Evolutionary conservation across 2,329 filamentous ascomycete species (phyloP).

Genomic region (Zasmidium angulare): DNA sequence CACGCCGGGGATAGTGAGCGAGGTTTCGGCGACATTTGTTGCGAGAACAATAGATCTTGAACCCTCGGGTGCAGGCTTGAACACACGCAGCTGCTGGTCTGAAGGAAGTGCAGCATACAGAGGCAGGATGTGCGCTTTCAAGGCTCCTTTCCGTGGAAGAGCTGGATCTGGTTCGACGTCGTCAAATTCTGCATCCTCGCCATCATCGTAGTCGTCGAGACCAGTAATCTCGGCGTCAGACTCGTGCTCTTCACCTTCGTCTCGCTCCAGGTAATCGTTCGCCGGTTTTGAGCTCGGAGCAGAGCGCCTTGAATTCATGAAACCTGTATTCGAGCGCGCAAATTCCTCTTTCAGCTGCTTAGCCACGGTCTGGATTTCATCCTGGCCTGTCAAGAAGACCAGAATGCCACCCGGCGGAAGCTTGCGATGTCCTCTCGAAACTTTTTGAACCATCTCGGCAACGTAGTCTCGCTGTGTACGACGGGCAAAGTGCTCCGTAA

Average conservation of each 20-base stretch:
- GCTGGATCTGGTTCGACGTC: slow-evolving; percentile 52
- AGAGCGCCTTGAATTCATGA: slow-evolving; percentile 12
- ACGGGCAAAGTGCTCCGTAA: slow-evolving; percentile 84
- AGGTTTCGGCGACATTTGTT: slow-evolving; percentile 96
- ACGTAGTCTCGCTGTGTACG: slow-evolving; percentile 84
- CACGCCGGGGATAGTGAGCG: slow-evolving; percentile 92
- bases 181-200: slow-evolving; percentile 41
- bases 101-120: slow-evolving; percentile 91
- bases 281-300: background rate
- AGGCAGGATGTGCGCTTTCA: slow-evolving; percentile 84
- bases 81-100: slow-evolving; percentile 85
- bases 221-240: slow-evolving; percentile 63
- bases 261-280: slow-evolving; percentile 34
- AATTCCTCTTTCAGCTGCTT: slow-evolving; percentile 73
- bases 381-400: slow-evolving; percentile 90
- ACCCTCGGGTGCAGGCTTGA: slow-evolving; percentile 75
- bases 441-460: slow-evolving; percentile 84
- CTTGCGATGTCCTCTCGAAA: slow-evolving; percentile 83
- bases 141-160: slow-evolving; percentile 49
- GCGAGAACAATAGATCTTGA: slow-evolving; percentile 84
- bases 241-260: slow-evolving; percentile 49
- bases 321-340: slow-evolving; percentile 48
- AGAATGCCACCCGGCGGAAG: slow-evolving; percentile 87
- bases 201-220: slow-evolving; percentile 60
- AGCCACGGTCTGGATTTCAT: slow-evolving; percentile 82